These are phyloP conservation scores for Aspergillus ruber DNA, from an alignment of 2,329 filamentous ascomycete species.

Conservation along the genomic window DNA sequence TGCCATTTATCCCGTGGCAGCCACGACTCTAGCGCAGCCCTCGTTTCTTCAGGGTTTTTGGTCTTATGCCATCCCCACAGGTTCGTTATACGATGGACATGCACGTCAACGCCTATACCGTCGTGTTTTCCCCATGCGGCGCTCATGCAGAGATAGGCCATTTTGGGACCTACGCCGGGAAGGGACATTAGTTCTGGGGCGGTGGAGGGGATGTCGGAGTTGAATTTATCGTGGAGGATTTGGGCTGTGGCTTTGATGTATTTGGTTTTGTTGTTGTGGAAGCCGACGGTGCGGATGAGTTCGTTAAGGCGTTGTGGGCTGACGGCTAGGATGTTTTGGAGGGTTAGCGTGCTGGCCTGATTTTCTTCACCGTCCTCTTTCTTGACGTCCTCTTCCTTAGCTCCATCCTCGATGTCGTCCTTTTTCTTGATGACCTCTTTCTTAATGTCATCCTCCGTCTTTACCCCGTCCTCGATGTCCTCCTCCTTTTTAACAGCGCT, in stretches of 20 bases:
- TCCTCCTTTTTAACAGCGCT: not conserved
- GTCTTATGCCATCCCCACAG: conserved; percentile 88
- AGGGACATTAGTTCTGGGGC: conserved; percentile 68
- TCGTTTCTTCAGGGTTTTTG: conserved; percentile 73
- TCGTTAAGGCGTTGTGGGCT: conserved; percentile 61
- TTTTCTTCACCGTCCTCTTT: conserved; percentile 16
- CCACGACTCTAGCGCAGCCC: conserved; percentile 70
- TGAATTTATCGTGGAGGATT: conserved; percentile 64
- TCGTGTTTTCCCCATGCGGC: conserved; percentile 63
- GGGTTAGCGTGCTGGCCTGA: conserved; percentile 51
- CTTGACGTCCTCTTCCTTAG: conserved; percentile 2
- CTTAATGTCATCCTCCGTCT: too few relatives aligned
- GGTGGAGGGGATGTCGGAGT: conserved; percentile 72
- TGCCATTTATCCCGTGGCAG: conserved; percentile 79
- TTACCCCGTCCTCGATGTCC: not conserved
- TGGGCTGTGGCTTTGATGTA: conserved; percentile 69
- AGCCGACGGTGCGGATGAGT: conserved; percentile 77
- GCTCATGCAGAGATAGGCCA: conserved; percentile 83
- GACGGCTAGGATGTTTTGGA: conserved; percentile 71
- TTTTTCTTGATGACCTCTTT: too few relatives aligned
- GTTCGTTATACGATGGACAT: conserved; percentile 92
- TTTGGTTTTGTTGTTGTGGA: conserved; percentile 91
- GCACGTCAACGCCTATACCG: conserved; percentile 89
- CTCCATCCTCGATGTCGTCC: not conserved
- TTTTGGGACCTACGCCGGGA: conserved; percentile 88